Evolutionary conservation across 805 yeast genomes (phyloP), one percentile per base, ranked within the genome.

Genomic region (Pichia paraexigua): DNA sequence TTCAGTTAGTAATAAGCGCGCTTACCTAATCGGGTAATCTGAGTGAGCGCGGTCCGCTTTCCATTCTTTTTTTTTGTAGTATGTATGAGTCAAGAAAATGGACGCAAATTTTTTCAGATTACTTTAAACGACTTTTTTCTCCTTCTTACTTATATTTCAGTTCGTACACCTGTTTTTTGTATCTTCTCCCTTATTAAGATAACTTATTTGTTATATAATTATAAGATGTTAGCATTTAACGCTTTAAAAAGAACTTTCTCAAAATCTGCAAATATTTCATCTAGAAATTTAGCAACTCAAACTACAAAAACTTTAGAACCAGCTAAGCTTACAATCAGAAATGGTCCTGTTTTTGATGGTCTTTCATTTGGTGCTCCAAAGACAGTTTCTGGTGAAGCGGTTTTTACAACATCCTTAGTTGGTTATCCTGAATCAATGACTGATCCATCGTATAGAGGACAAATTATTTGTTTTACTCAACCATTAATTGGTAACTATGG

Each of bases 351-450:
- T 32, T 89, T 89, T 74, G 82, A 79, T 62, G 99, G 99, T 42
- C 85, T 81, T 67, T 92, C 98, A 0, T 95, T 94, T 64, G 99
- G 99, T 64, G 96, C 98, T 43, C 82, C 89, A 68, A 85, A 85
- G 58, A 88, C 91, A 57, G 81, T 89, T 56, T 83, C 95, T 53
- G 99, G 99, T 57, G 99, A 94, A 71, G 96, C 97, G 30, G 99
- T 95, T 44, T 94, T 94, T 75, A 89, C 97, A 46, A 95, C 99
- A 35, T 94, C 97, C 9, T 77, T 95, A 69, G 99, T 94, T 13
- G 99, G 99, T 20, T 94, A 94, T 71, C 98, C 99, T 18, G 99
- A 94, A 70, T 87, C 97, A 10, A 90, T 94, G 95, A 94, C 99
- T 22, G 99, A 94, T 70, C 99, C 99, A 40, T 90, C 97, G 8